Evolutionary conservation across 208 protist genomes (phyloP).

Genomic region (Trypanosoma cruzi): DNA sequence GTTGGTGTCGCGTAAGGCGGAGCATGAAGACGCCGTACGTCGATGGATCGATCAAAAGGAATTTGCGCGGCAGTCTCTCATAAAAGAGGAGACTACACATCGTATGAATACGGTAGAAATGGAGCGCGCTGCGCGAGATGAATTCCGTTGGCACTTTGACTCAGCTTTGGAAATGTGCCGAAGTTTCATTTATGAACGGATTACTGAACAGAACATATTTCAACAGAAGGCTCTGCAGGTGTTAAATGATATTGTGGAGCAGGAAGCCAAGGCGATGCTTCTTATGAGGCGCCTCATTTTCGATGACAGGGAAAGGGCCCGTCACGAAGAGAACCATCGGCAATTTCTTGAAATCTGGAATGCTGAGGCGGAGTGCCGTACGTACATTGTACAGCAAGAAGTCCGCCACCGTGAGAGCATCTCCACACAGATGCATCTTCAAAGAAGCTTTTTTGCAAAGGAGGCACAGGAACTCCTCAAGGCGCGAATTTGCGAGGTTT

Average conservation of each 20-base stretch:
- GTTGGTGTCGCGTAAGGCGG: conserved; percentile 44
- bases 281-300: conserved; percentile 4
- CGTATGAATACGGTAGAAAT: conserved; percentile 6
- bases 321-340: conserved; percentile 25
- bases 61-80: conserved; percentile 19
- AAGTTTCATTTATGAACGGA: conserved; percentile 9
- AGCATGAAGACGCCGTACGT: conserved; percentile 43
- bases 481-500: conserved; percentile 40
- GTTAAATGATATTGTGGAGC: conserved; percentile 21
- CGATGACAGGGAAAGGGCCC: conserved; percentile 11
- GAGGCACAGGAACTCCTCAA: conserved; percentile 37
- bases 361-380: conserved; percentile 35
- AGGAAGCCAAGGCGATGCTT: conserved; percentile 21
- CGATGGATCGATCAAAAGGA: conserved; percentile 38
- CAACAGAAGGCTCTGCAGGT: conserved; percentile 14
- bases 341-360: conserved; percentile 27
- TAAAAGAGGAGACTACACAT: conserved; percentile 19
- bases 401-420: conserved; percentile 31
- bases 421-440: conserved; percentile 29
- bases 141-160: conserved; percentile 19
- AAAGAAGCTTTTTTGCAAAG: conserved; percentile 39
- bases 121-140: conserved; percentile 36
- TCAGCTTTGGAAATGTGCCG: conserved; percentile 12
- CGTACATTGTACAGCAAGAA: conserved; percentile 41
- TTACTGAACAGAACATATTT: conserved; percentile 23